Base-by-base conservation (phyloP, 805 yeast species). In the Groenewaldozyma tartarivorans region DNA sequence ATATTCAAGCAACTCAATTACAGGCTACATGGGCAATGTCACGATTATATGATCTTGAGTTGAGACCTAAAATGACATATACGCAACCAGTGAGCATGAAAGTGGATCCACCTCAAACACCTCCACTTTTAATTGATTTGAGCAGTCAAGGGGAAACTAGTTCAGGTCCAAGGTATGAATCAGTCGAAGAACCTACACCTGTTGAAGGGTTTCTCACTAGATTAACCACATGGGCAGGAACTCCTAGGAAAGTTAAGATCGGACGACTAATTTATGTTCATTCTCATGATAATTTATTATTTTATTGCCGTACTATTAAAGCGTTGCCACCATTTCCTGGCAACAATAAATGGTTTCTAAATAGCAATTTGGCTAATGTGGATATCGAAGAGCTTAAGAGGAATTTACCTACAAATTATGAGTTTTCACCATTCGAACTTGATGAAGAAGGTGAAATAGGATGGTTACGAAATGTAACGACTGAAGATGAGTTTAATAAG, bases 121-220 rank as follows among this genome's bases (percentile, higher is more conserved):
- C 13, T n/a, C 19, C 36, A 11, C 6, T 33, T 13, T 9, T 16
- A 16, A 45, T 49, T 15, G 59, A 56, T 2, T 24, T 24, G 29
- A 13, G 13, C 7, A 13, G 29, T 13, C 11, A 24, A 9, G 29
- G 13, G 7, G 7, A 7, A 9, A 13, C 7, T 24, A 24, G 11
- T 24, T 24, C 29, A 9, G n/a, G n/a, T n/a, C 29, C 7, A 24
- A 24, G 29, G 29, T 24, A 24, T 24, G 41, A 44, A 5, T 33
- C 39, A 6, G 5, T 67, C 16, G 37, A 48, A 1, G 94, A 81
- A 53, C 96, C 96, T 0, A 39, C 62, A 0, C 79, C 95, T 0
- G 58, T 86, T 6, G 97, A 90, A 61, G 97, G 97, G 0, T 87
- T 82, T 55, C 57, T 88, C 17, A 62, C 74, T 2, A 68, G 79